A percentile compares a stretch with the other conserved stretches of the same genome.
Evolutionary conservation across 169 alveolate genomes (phyloP).

Genomic region (Ichthyophthirius multifiliis): DNA sequence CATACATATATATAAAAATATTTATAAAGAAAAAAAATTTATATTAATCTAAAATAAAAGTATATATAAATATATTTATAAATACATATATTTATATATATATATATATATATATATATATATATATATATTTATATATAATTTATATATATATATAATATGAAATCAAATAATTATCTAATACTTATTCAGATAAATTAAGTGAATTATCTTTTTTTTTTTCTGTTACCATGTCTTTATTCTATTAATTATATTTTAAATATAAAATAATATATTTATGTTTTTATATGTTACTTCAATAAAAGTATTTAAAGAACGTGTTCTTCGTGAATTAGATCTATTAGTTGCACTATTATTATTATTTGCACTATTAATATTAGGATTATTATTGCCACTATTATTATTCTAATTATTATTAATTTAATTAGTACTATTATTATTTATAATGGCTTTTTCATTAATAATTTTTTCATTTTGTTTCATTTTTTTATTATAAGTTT

Average conservation of each 20-base stretch:
- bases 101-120: too few species aligned
- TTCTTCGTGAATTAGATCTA: constrained; percentile 20
- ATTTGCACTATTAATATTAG: too few species aligned
- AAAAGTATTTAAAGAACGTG: constrained; percentile 14
- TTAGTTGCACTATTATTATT: neutral
- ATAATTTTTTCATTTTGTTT: constrained; percentile 23
- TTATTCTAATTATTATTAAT: too few species aligned
- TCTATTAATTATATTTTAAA: neutral
- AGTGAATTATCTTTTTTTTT: constrained; percentile 1
- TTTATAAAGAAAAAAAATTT: too few species aligned
- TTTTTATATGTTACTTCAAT: neutral
- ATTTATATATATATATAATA: neutral
- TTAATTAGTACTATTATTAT: too few species aligned
- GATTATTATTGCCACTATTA: too few species aligned
- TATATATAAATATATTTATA: too few species aligned
- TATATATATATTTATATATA: neutral
- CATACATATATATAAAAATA: too few species aligned
- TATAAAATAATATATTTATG: neutral
- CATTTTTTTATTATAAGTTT: constrained; percentile 21
- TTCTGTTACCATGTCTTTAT: constrained; percentile 7
- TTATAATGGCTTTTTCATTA: constrained; percentile 19
- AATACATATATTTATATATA: too few species aligned
- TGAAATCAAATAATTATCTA: constrained; percentile 5
- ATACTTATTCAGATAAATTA: constrained; percentile 7
- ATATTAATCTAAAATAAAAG: too few species aligned